Conservation (phyloP, 1,139 yeast genomes). For the Geotrichum reessii region DNA sequence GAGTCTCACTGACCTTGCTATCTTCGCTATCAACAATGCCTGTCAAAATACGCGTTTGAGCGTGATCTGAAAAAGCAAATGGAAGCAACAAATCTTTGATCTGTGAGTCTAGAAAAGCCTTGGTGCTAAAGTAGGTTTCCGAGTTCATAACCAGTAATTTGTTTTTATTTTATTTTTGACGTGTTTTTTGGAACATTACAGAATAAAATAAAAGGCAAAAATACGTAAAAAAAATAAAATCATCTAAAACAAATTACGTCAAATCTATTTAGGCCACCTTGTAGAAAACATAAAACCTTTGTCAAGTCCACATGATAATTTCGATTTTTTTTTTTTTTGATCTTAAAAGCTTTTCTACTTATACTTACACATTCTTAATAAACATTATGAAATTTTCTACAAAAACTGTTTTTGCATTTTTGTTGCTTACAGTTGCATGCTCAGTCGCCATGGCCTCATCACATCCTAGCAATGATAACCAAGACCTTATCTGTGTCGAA, state of each 20-base stretch:
- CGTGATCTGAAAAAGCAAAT: constrained; percentile 1
- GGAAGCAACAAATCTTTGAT: neutral
- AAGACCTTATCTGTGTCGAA: constrained; percentile 20
- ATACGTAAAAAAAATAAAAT: neutral
- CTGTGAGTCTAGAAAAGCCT: constrained; percentile 6
- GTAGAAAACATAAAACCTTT: neutral
- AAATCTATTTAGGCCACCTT: neutral
- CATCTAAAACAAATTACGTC: neutral
- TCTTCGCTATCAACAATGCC: neutral
- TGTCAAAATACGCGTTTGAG: neutral
- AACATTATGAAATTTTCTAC: constrained; percentile 3
- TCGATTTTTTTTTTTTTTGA: neutral
- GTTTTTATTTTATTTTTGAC: neutral
- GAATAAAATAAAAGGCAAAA: neutral
- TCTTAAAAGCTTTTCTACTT: neutral
- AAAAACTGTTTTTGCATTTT: neutral
- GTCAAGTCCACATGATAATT: neutral
- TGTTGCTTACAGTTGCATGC: constrained; percentile 4
- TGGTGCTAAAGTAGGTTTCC: constrained; percentile 6
- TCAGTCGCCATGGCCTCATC: neutral
- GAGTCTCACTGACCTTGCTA: neutral
- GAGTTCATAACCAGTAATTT: constrained; percentile 1
- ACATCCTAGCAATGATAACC: constrained; percentile 1
- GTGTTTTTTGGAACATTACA: neutral
- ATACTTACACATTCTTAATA: neutral